These are phyloP conservation scores for Agaricus bisporus DNA, from an alignment of 768 basidiomycete genomes.

Conservation along the genomic window DNA sequence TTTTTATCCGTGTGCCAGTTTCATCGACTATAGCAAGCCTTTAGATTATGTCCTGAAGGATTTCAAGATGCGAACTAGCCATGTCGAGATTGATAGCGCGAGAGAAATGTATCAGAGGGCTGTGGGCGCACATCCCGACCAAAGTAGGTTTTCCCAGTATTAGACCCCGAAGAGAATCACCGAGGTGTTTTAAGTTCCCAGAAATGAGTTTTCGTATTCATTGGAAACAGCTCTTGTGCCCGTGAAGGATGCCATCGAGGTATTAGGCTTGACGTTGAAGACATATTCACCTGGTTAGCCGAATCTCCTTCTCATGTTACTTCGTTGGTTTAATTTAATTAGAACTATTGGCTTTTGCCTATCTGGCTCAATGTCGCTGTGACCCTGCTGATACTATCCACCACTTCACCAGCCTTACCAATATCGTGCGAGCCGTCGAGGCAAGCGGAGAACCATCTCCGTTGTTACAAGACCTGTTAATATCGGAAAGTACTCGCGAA, in stretches of 20 bases:
- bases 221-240: constrained; percentile 32
- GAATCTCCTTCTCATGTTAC: not conserved
- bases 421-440: constrained; percentile 45
- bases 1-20: not conserved
- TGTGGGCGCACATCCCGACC: constrained; percentile 73
- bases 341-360: constrained; percentile 77
- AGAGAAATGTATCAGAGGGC: constrained; percentile 68
- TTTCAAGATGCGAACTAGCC: constrained; percentile 30
- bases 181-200: constrained; percentile 35
- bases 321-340: constrained; percentile 1
- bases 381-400: constrained; percentile 56
- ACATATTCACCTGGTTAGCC: constrained; percentile 59
- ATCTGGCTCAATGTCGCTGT: constrained; percentile 77
- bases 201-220: constrained; percentile 39
- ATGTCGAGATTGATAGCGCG: constrained; percentile 50
- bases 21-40: not conserved
- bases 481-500: constrained; percentile 55
- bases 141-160: constrained; percentile 42
- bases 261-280: constrained; percentile 60
- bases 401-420: constrained; percentile 57
- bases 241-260: constrained; percentile 34
- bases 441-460: constrained; percentile 38
- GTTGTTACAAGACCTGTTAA: constrained; percentile 51
- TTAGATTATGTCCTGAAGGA: constrained; percentile 44
- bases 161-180: constrained; percentile 3